Percentiles rank a stretch among this genome's conserved stretches.
Evolutionary conservation across 139 green algal genomes (phyloP).

Genomic region (Chara braunii): DNA sequence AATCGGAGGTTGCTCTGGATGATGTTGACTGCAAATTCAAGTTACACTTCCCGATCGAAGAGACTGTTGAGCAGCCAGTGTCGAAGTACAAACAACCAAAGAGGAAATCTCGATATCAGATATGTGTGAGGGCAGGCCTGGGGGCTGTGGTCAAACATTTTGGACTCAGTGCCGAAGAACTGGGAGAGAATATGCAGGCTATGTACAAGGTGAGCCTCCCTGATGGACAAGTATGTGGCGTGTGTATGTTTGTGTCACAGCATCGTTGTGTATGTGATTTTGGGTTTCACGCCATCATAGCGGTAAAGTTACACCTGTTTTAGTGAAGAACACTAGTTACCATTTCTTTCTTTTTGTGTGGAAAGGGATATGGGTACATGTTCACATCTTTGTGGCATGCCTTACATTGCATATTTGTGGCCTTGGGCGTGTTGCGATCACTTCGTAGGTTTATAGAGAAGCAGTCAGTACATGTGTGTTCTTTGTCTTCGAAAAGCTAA

Average conservation of each 20-base stretch:
- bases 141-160: constrained; percentile 19
- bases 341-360: too few relatives aligned
- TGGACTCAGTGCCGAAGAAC: constrained; percentile 42
- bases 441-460: too few relatives aligned
- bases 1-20: constrained; percentile 20
- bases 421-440: too few relatives aligned
- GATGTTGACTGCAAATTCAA: constrained; percentile 45
- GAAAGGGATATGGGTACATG: too few relatives aligned
- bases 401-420: too few relatives aligned
- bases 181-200: constrained; percentile 57
- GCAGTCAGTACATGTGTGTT: too few relatives aligned
- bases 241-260: neutral
- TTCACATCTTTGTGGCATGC: too few relatives aligned
- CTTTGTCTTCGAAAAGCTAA: too few relatives aligned
- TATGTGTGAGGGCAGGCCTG: constrained; percentile 14
- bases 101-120: constrained; percentile 25
- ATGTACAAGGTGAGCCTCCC: constrained; percentile 45
- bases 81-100: constrained; percentile 9
- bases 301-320: too few relatives aligned
- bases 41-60: constrained; percentile 1
- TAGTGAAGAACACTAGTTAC: too few relatives aligned
- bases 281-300: too few relatives aligned
- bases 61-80: neutral
- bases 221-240: neutral
- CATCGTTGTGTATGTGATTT: too few relatives aligned